A percentile compares a stretch with the other conserved stretches of the same genome.
These are phyloP conservation scores for Metschnikowia baotianmanensis DNA, from an alignment of 805 yeast genomes.

Conservation along the genomic window DNA sequence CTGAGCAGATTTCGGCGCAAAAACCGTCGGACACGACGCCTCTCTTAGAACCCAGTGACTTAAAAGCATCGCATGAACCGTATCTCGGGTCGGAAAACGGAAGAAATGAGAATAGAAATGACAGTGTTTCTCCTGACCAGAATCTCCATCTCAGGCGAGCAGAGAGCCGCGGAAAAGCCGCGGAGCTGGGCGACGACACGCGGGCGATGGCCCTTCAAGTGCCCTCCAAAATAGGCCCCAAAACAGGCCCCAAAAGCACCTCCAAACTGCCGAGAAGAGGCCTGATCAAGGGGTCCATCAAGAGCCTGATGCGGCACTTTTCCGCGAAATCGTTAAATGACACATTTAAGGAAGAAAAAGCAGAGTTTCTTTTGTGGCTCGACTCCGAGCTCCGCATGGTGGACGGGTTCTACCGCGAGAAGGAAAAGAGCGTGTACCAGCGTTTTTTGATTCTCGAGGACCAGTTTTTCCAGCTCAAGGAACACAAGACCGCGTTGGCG, in stretches of 20 bases:
- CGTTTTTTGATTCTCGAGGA: constrained; percentile 62
- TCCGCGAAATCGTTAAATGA: constrained; percentile 16
- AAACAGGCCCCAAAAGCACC: not conserved
- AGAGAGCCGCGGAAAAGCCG: not conserved
- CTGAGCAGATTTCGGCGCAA: constrained; percentile 15
- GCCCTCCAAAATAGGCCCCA: not conserved
- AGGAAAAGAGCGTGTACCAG: constrained; percentile 58
- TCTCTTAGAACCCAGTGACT: constrained; percentile 12
- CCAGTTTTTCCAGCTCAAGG: constrained; percentile 63
- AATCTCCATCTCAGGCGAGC: not conserved
- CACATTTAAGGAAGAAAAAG: constrained; percentile 28
- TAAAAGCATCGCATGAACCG: not conserved
- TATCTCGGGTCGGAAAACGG: constrained; percentile 1
- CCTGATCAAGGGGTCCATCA: constrained; percentile 1
- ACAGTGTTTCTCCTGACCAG: too few species aligned
- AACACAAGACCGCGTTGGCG: constrained; percentile 37
- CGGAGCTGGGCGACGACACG: not conserved
- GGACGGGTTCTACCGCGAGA: constrained; percentile 56
- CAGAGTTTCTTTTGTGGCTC: constrained; percentile 64
- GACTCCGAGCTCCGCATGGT: constrained; percentile 59
- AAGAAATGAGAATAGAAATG: too few species aligned
- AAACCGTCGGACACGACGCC: constrained; percentile 18
- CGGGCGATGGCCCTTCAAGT: not conserved
- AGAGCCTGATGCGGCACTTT: constrained; percentile 9
- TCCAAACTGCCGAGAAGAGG: not conserved